phyloP scores from a whole-genome alignment of 1,284 basidiomycete genomes.

The Lignosus rhinocerotis region DNA sequence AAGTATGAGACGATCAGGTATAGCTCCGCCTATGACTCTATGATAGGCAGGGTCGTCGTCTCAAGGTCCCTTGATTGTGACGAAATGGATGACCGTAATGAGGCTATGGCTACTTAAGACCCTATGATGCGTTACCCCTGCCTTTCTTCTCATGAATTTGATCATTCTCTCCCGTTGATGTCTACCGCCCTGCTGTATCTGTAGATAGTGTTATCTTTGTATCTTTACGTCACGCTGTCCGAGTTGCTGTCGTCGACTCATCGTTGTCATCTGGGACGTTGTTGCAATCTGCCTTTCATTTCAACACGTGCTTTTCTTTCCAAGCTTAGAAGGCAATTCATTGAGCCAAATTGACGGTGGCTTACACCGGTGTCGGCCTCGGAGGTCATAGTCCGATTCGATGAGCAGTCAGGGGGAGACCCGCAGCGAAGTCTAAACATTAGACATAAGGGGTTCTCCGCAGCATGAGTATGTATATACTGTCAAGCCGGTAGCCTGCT shows the following conservation, averaged over 20 bases:
- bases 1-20: not conserved
- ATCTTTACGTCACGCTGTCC: not conserved
- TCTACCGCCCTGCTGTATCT: constrained; percentile 8
- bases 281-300: not conserved
- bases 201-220: constrained; percentile 9
- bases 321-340: not conserved
- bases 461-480: too few species aligned
- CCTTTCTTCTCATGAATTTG: not conserved
- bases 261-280: too few species aligned
- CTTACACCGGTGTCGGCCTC: too few species aligned
- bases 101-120: not conserved
- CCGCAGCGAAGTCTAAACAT: too few species aligned
- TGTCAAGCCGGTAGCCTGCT: too few species aligned
- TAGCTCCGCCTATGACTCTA: not conserved
- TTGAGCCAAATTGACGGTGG: too few species aligned
- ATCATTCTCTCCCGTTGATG: not conserved
- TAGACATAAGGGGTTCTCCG: too few species aligned
- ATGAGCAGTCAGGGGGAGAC: too few species aligned
- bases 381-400: too few species aligned
- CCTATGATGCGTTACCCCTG: not conserved
- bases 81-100: not conserved
- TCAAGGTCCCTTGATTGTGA: not conserved
- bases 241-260: not conserved
- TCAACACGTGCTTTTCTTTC: not conserved
- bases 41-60: not conserved